These are phyloP conservation scores for Elsinoe arachidis DNA, from an alignment of 2,329 filamentous ascomycete species.

Conservation along the genomic window DNA sequence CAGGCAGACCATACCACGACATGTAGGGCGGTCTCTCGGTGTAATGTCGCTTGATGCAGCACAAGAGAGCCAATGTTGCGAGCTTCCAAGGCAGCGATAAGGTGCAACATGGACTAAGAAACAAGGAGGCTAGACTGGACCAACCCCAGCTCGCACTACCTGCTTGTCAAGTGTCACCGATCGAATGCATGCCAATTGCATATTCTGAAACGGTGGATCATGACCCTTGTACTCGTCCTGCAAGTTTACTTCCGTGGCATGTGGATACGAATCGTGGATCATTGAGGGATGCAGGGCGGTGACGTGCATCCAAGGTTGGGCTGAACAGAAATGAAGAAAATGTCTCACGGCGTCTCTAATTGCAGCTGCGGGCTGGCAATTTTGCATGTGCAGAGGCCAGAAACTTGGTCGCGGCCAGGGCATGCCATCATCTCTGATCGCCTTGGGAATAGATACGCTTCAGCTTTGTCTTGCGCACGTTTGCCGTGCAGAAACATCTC, in stretches of 20 bases:
- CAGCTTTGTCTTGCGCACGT: constrained; percentile 10
- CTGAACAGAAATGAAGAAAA: not conserved
- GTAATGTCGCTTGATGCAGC: too few relatives aligned
- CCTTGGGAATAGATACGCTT: not conserved
- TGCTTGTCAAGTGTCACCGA: constrained; percentile 11
- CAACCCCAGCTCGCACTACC: not conserved
- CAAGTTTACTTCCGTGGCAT: too few relatives aligned
- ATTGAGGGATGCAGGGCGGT: not conserved
- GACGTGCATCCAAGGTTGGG: not conserved
- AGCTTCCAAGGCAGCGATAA: constrained; percentile 1
- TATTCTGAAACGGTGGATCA: constrained; percentile 1
- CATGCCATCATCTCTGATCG: not conserved
- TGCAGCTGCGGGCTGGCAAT: not conserved
- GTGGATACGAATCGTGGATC: not conserved
- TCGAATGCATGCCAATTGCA: not conserved
- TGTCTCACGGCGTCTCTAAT: not conserved
- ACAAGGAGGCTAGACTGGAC: not conserved
- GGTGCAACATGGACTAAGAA: not conserved
- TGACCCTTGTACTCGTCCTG: not conserved
- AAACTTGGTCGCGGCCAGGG: not conserved
- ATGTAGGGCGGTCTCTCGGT: too few relatives aligned
- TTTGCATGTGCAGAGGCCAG: too few relatives aligned
- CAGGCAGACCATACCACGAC: too few relatives aligned
- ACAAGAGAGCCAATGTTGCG: not conserved
- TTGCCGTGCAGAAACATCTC: not conserved